These are phyloP conservation scores for Globisporangium nodosum DNA, from an alignment of 352 stramenopile genomes.

Conservation along the genomic window DNA sequence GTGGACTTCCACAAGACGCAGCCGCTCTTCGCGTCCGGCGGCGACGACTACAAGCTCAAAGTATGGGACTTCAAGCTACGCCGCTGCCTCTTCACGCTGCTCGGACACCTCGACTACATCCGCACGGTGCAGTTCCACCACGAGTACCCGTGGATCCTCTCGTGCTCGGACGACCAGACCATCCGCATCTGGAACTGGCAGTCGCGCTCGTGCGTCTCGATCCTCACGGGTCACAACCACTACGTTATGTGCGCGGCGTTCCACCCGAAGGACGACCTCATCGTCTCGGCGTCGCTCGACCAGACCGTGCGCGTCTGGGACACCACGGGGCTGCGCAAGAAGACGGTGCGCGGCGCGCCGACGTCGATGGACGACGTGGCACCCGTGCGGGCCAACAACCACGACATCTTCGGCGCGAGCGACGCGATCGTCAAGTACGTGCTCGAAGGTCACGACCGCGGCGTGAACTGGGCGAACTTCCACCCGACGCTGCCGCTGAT, in stretches of 20 bases:
- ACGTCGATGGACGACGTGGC: constrained; percentile 71
- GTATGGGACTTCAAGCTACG: constrained; percentile 99
- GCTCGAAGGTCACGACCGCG: constrained; percentile 98
- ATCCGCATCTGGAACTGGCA: constrained; percentile 99
- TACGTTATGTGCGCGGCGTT: constrained; percentile 99
- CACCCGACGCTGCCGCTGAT: constrained; percentile 98
- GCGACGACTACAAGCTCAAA: constrained; percentile 99
- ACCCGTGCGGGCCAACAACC: constrained; percentile 55
- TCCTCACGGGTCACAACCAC: constrained; percentile 99
- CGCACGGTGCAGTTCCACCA: constrained; percentile 99
- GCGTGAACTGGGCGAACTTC: constrained; percentile 99
- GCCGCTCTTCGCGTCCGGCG: constrained; percentile 97
- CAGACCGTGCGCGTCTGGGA: constrained; percentile 99
- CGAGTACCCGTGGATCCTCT: constrained; percentile 99
- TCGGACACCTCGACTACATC: constrained; percentile 99
- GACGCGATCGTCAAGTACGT: constrained; percentile 99
- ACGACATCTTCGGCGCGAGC: constrained; percentile 98
- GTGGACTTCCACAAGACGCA: constrained; percentile 99
- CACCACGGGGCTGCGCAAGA: constrained; percentile 98
- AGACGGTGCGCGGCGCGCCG: constrained; percentile 92
- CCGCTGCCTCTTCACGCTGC: constrained; percentile 97
- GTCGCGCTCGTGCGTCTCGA: constrained; percentile 97
- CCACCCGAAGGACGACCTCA: constrained; percentile 99
- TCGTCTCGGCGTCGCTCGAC: constrained; percentile 98
- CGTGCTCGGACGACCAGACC: constrained; percentile 97